Percentiles rank a stretch among this genome's conserved stretches.
These are phyloP conservation scores for Phylloporus rhodoxanthus DNA, from an alignment of 768 basidiomycete species.

Conservation along the genomic window DNA sequence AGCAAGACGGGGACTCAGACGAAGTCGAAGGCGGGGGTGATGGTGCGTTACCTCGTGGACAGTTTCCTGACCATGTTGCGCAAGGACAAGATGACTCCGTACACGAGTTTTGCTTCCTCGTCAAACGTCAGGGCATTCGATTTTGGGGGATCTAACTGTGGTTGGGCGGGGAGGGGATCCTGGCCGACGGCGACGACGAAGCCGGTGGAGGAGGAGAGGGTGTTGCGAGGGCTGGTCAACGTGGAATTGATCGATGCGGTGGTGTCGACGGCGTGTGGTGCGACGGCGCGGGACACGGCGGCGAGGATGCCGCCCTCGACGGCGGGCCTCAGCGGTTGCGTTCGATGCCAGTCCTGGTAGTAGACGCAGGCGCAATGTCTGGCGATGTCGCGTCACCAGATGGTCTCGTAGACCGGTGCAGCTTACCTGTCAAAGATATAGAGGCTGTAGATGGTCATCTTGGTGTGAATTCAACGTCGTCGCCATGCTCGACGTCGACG, in stretches of 20 bases:
- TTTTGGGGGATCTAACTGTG: conserved; percentile 17
- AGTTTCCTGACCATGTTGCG: conserved; percentile 95
- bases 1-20: not conserved
- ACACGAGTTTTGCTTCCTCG: conserved; percentile 95
- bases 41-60: conserved; percentile 54
- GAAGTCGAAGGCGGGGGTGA: not conserved
- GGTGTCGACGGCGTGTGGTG: conserved; percentile 29
- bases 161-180: conserved; percentile 32
- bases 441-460: conserved; percentile 88
- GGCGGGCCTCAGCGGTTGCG: conserved; percentile 66
- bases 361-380: conserved; percentile 92
- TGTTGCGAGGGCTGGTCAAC: conserved; percentile 58
- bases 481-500: conserved; percentile 6
- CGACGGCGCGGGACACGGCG: conserved; percentile 72
- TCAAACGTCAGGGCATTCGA: conserved; percentile 77
- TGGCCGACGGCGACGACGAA: conserved; percentile 58
- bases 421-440: conserved; percentile 86
- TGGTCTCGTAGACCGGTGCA: not conserved
- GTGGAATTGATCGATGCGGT: conserved; percentile 33
- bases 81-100: conserved; percentile 88
- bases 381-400: not conserved
- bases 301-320: conserved; percentile 68
- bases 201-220: conserved; percentile 58
- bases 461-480: not conserved
- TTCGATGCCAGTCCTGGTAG: conserved; percentile 93